Evolutionary conservation across 2,329 filamentous ascomycete species (phyloP).

Genomic region (Teratosphaeria viscida): DNA sequence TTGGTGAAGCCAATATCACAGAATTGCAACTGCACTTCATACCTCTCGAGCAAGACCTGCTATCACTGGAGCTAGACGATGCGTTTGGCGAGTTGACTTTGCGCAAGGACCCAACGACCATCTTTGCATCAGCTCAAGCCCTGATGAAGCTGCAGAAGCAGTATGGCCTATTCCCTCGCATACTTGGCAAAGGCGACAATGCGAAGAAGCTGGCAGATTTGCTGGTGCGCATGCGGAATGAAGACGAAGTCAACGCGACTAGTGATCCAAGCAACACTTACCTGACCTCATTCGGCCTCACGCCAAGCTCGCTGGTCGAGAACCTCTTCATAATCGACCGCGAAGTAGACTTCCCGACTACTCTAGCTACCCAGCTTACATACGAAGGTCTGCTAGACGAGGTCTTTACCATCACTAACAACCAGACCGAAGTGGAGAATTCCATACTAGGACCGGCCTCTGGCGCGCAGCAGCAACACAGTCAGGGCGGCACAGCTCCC

Average conservation of each 20-base stretch:
- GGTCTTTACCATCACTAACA: slow-evolving; percentile 81
- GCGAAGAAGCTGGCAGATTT: slow-evolving; percentile 81
- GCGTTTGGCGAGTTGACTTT: slow-evolving; percentile 82
- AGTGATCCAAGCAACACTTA: slow-evolving; percentile 33
- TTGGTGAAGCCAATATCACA: slow-evolving; percentile 81
- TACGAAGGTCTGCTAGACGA: slow-evolving; percentile 96
- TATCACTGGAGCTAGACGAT: slow-evolving; percentile 83
- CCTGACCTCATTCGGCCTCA: slow-evolving; percentile 52
- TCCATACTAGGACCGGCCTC: slow-evolving; percentile 72
- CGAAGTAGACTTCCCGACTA: slow-evolving; percentile 86
- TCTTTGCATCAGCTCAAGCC: slow-evolving; percentile 78
- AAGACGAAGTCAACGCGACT: slow-evolving; percentile 53
- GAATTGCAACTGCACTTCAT: slow-evolving; percentile 87
- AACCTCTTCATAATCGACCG: slow-evolving; percentile 91
- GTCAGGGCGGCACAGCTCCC: slow-evolving; percentile 16
- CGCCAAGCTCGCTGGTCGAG: slow-evolving; percentile 79
- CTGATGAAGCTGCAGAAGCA: slow-evolving; percentile 89
- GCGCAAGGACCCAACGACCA: slow-evolving; percentile 80
- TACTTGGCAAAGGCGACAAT: slow-evolving; percentile 92
- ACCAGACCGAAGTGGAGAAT: slow-evolving; percentile 85
- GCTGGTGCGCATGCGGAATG: slow-evolving; percentile 81
- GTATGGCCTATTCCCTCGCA: slow-evolving; percentile 86
- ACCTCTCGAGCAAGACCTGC: slow-evolving; percentile 77
- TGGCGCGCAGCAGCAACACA: slow-evolving; percentile 39
- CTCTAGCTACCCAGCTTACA: slow-evolving; percentile 84